These are phyloP conservation scores for Gracilaria gracilis DNA, from an alignment of 23 red algal genomes.

Conservation along the genomic window DNA sequence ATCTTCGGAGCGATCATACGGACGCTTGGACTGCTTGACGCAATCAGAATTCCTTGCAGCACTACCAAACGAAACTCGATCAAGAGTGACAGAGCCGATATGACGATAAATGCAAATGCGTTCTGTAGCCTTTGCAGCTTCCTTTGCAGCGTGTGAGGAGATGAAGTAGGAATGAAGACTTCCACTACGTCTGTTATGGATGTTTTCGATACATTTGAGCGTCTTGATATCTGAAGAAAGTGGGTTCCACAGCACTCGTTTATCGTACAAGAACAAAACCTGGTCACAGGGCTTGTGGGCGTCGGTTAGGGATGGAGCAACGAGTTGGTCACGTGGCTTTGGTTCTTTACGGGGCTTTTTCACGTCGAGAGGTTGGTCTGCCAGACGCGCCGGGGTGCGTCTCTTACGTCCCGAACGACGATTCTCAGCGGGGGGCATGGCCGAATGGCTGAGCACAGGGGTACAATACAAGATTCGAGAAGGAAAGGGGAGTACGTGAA, in stretches of 20 bases:
- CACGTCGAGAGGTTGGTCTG: neutral
- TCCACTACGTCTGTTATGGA: conserved; percentile 3
- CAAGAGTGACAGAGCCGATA: conserved; percentile 28
- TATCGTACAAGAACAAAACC: conserved; percentile 8
- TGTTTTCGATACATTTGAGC: conserved; percentile 24
- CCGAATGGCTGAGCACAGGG: neutral
- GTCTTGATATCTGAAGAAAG: neutral
- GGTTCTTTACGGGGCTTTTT: conserved; percentile 26
- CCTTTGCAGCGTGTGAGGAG: conserved; percentile 46
- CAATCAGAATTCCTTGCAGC: neutral
- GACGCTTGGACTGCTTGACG: neutral
- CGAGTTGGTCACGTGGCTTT: neutral
- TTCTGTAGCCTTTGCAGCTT: conserved; percentile 3
- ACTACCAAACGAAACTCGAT: neutral
- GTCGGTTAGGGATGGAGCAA: neutral
- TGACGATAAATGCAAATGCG: conserved; percentile 54
- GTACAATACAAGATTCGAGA: neutral
- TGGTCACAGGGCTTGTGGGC: neutral
- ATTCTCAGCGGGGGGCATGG: conserved; percentile 11
- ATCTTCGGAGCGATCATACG: neutral
- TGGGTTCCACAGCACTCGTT: conserved; percentile 20
- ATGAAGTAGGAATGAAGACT: conserved; percentile 65
- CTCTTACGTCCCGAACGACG: conserved; percentile 22
- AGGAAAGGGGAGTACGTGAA: neutral
- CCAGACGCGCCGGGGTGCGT: conserved; percentile 20